Conservation (phyloP, 2,329 filamentous ascomycete genomes). For the Talaromyces sp. region DNA sequence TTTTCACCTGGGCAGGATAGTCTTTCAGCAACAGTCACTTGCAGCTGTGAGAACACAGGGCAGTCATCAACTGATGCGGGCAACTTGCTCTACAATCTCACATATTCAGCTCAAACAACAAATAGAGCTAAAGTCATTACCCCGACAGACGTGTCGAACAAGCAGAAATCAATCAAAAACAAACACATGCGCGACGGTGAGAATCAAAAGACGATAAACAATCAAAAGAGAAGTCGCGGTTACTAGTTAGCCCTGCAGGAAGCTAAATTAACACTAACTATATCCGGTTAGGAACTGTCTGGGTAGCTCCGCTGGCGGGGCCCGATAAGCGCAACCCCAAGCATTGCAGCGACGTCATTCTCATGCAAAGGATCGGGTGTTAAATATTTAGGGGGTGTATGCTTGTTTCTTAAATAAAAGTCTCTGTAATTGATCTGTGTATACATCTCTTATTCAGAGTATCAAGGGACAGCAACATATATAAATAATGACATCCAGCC, state of each 20-base stretch:
- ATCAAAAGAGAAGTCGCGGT: not conserved
- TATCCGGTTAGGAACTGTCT: not conserved
- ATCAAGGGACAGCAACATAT: not conserved
- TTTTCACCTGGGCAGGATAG: not conserved
- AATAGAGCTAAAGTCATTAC: not conserved
- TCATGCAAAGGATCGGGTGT: not conserved
- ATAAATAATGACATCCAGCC: slow-evolving; percentile 11
- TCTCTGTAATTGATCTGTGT: not conserved
- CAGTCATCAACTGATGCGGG: not conserved
- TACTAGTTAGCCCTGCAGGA: not conserved
- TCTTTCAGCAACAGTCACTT: not conserved
- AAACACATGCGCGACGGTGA: not conserved
- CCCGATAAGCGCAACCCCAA: slow-evolving; percentile 7
- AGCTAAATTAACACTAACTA: not conserved
- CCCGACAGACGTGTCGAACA: not conserved
- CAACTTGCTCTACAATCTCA: not conserved
- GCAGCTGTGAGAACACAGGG: not conserved
- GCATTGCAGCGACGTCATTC: slow-evolving; percentile 7
- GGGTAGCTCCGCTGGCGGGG: not conserved
- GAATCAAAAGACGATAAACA: not conserved
- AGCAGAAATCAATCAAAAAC: not conserved
- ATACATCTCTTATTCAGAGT: not conserved
- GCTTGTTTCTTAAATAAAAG: not conserved
- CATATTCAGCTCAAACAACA: not conserved
- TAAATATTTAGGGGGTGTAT: not conserved